Percentiles rank a stretch among this genome's conserved stretches.
phyloP scores from a whole-genome alignment of 371 early-diverging fungal species.

The Sporodiniella umbellata region DNA sequence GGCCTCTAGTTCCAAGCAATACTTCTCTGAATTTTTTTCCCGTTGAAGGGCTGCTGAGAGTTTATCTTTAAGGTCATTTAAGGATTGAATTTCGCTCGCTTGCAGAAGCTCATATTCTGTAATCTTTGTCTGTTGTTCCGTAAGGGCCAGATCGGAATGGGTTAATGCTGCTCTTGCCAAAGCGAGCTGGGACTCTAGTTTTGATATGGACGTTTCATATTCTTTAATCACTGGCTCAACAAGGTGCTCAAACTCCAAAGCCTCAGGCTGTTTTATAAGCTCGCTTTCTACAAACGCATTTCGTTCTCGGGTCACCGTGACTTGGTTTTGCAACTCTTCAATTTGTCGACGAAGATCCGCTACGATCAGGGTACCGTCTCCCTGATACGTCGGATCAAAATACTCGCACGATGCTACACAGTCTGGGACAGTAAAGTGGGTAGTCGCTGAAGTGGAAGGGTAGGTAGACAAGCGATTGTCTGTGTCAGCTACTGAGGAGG shows the following conservation, averaged over 20 bases:
- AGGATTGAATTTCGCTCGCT: conserved; percentile 1
- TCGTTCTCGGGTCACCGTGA: conserved; percentile 24
- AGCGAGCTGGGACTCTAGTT: conserved; percentile 50
- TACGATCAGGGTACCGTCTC: conserved; percentile 14
- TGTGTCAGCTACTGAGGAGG: conserved; percentile 20
- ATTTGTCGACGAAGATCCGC: conserved; percentile 21
- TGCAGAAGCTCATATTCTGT: conserved; percentile 13
- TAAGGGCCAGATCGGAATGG: conserved; percentile 39
- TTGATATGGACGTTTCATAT: conserved; percentile 54
- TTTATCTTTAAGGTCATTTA: conserved; percentile 19
- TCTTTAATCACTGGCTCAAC: conserved; percentile 65
- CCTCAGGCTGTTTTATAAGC: not conserved
- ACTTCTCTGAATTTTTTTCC: conserved; percentile 11
- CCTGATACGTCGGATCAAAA: conserved; percentile 1
- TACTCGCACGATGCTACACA: conserved; percentile 4
- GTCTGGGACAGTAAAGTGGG: conserved; percentile 19
- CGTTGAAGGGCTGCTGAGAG: conserved; percentile 21
- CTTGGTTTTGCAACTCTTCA: conserved; percentile 26
- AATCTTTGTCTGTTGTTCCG: conserved; percentile 43
- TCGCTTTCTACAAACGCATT: conserved; percentile 17
- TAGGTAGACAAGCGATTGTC: conserved; percentile 8
- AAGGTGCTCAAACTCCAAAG: conserved; percentile 49
- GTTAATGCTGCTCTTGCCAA: conserved; percentile 46
- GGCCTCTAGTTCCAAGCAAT: conserved; percentile 19
- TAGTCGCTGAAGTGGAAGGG: conserved; percentile 27